Percentiles rank a stretch among this genome's conserved stretches.
Evolutionary conservation across 1,284 basidiomycete genomes (phyloP).

Genomic region (Leccinum fallax): DNA sequence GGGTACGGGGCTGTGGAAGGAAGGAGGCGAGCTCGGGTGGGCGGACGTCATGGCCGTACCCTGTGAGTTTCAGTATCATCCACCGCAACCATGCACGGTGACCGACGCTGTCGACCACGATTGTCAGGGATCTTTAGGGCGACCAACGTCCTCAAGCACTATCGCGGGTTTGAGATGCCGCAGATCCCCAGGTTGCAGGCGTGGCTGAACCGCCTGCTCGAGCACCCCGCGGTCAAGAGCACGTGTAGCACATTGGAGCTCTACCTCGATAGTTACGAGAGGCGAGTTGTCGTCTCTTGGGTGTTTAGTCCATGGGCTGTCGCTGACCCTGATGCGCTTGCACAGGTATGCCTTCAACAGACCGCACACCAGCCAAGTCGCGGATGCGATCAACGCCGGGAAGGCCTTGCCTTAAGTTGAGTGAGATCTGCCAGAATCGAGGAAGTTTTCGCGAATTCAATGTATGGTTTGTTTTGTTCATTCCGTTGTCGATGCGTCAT

Average conservation of each 20-base stretch:
- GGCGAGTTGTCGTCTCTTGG: conserved; percentile 41
- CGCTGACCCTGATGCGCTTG: background rate
- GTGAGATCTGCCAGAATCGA: no score
- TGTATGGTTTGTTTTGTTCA: background rate
- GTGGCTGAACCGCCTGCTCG: conserved; percentile 59
- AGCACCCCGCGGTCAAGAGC: conserved; percentile 63
- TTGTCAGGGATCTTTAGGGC: conserved; percentile 65
- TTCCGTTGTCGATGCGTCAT: background rate
- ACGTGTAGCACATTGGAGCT: conserved; percentile 74
- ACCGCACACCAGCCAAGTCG: conserved; percentile 73
- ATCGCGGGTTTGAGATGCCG: conserved; percentile 64
- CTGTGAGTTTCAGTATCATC: conserved; percentile 51
- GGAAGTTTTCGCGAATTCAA: background rate
- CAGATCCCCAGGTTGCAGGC: conserved; percentile 48
- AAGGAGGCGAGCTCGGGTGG: conserved; percentile 56
- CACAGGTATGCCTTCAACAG: conserved; percentile 71
- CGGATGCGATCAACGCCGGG: conserved; percentile 70
- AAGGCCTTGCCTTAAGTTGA: conserved; percentile 46
- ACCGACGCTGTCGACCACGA: background rate
- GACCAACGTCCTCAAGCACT: conserved; percentile 66
- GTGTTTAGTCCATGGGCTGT: background rate
- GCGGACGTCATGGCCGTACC: conserved; percentile 74
- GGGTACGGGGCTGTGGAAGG: conserved; percentile 56
- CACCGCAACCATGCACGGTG: background rate
- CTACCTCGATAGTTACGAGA: conserved; percentile 78